Evolutionary conservation across 1,284 basidiomycete species (phyloP).

Genomic region (Xerocomus minutiporus): DNA sequence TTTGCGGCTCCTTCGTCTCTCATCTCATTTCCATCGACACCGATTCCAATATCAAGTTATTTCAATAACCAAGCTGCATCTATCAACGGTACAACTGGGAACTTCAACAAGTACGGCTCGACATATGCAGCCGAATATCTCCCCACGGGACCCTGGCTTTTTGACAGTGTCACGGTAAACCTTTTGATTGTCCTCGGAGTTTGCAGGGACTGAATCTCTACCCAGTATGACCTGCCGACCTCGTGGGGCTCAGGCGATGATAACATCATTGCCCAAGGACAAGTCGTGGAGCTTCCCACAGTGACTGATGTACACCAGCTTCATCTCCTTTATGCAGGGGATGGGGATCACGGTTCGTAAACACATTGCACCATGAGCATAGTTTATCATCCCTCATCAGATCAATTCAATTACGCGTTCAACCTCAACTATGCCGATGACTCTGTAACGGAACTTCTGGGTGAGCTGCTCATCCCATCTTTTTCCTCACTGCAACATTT

Average conservation of each 20-base stretch:
- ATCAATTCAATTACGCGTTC: conserved; percentile 34
- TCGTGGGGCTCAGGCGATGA: conserved; percentile 37
- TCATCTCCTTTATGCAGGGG: conserved; percentile 43
- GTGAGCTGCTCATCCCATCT: conserved; percentile 22
- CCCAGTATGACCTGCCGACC: conserved; percentile 40
- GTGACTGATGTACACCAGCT: conserved; percentile 37
- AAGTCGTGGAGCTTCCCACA: conserved; percentile 32
- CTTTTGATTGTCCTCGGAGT: background rate
- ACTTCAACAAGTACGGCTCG: conserved; percentile 36
- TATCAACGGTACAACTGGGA: conserved; percentile 32
- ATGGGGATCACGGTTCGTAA: conserved; percentile 29
- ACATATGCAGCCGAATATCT: conserved; percentile 38
- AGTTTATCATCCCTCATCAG: conserved; percentile 11
- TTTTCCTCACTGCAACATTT: background rate
- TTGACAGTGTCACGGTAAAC: conserved; percentile 36
- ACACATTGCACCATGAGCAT: background rate
- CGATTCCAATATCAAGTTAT: conserved; percentile 26
- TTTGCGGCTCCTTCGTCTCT: conserved; percentile 16
- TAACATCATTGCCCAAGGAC: conserved; percentile 39
- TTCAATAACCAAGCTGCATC: conserved; percentile 44
- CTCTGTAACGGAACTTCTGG: conserved; percentile 30
- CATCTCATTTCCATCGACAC: conserved; percentile 28
- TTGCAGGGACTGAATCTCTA: background rate
- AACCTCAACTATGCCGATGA: conserved; percentile 35
- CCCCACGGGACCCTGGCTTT: conserved; percentile 33